These are phyloP conservation scores for Aspergillus asperescens DNA, from an alignment of 495 filamentous ascomycete genomes.

Conservation along the genomic window DNA sequence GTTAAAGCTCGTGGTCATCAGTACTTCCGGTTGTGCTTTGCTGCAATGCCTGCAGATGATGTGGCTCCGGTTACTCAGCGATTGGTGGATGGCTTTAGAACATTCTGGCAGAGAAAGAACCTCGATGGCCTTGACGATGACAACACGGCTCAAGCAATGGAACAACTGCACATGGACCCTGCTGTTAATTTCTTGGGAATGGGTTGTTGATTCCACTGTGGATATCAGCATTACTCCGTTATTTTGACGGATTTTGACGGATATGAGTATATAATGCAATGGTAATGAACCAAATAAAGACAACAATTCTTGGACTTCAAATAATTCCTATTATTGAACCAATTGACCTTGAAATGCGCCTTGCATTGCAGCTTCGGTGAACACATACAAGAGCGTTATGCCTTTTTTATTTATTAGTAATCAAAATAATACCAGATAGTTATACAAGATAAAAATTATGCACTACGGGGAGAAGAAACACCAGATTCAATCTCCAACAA, in stretches of 20 bases:
- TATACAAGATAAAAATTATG: background rate
- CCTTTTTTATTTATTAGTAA: background rate
- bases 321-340: too few relatives aligned
- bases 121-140: constrained; percentile 58
- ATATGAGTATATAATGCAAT: too few relatives aligned
- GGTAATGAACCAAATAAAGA: too few relatives aligned
- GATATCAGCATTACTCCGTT: too few relatives aligned
- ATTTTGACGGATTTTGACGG: too few relatives aligned
- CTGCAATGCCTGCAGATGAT: constrained; percentile 67
- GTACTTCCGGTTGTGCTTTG: constrained; percentile 79
- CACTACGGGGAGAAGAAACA: constrained; percentile 2
- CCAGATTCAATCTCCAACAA: constrained; percentile 4
- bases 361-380: too few relatives aligned
- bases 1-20: constrained; percentile 50
- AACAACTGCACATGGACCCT: constrained; percentile 10
- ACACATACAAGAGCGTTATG: too few relatives aligned
- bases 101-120: constrained; percentile 70
- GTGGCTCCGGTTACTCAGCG: constrained; percentile 52
- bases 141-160: constrained; percentile 21
- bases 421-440: background rate
- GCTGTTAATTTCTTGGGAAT: constrained; percentile 24
- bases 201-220: constrained; percentile 19
- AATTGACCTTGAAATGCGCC: too few relatives aligned
- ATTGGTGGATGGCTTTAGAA: constrained; percentile 61
- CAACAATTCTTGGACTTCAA: too few relatives aligned